A percentile compares a stretch with the other conserved stretches of the same genome.
Evolutionary conservation across 2,329 filamentous ascomycete genomes (phyloP).

Genomic region (Xylariales sp.): DNA sequence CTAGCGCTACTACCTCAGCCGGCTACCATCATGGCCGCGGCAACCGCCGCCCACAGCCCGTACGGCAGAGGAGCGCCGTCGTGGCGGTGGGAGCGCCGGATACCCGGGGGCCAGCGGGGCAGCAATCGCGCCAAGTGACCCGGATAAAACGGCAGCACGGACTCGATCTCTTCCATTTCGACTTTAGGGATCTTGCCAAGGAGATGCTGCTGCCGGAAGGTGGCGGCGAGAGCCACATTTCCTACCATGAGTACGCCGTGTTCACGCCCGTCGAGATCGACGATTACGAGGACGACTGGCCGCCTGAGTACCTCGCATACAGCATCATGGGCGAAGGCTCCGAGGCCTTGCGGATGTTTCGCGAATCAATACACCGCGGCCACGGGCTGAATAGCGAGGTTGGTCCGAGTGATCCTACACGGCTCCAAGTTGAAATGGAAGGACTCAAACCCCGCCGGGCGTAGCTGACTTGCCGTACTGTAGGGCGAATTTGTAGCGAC

Average conservation of each 20-base stretch:
- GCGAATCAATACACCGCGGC: slow-evolving; percentile 16
- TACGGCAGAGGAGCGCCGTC: not conserved
- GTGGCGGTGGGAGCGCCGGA: too few species aligned
- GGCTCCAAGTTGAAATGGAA: not conserved
- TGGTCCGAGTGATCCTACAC: slow-evolving; percentile 4
- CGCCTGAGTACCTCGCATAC: too few species aligned
- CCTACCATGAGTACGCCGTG: slow-evolving; percentile 26
- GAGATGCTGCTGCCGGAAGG: slow-evolving; percentile 17
- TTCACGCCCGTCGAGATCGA: slow-evolving; percentile 16
- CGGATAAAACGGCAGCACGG: slow-evolving; percentile 7
- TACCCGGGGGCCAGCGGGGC: slow-evolving; percentile 21
- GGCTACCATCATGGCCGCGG: too few species aligned
- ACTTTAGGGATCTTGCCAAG: slow-evolving; percentile 20
- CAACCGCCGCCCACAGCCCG: slow-evolving; percentile 8
- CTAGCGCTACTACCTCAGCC: too few species aligned
- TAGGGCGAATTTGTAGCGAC: slow-evolving; percentile 21
- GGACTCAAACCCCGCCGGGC: not conserved
- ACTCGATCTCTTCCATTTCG: slow-evolving; percentile 23
- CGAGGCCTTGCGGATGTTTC: slow-evolving; percentile 22
- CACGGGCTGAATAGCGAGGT: slow-evolving; percentile 22
- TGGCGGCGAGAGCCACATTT: slow-evolving; percentile 19
- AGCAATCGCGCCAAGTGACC: slow-evolving; percentile 15
- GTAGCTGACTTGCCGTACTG: not conserved
- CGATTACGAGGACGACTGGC: slow-evolving; percentile 16
- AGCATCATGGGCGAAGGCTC: slow-evolving; percentile 22